Evolutionary conservation across 75 land plant species (phyloP).

Genomic region (Chamaecyparis obtusa): DNA sequence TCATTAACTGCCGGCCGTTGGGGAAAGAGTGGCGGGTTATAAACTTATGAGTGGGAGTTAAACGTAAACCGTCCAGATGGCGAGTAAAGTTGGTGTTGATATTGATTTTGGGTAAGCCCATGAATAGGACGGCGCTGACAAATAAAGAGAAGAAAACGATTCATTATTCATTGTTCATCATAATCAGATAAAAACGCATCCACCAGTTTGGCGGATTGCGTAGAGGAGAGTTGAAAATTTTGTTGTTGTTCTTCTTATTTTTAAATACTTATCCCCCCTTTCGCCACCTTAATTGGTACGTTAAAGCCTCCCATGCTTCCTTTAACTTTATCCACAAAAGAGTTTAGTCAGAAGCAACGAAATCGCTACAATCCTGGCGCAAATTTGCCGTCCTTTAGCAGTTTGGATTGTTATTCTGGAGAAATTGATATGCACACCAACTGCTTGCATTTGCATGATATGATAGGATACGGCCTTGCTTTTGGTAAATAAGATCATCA

Average conservation of each 20-base stretch:
- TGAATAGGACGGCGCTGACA: conserved; percentile 14
- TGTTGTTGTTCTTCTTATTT: background rate
- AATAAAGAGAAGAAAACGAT: background rate
- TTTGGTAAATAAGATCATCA: background rate
- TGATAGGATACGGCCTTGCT: background rate
- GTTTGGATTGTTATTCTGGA: conserved; percentile 14
- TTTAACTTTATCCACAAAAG: conserved; percentile 5
- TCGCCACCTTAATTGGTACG: conserved; percentile 10
- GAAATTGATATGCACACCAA: background rate
- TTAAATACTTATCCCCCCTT: background rate
- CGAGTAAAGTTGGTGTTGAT: no score
- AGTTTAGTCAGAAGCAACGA: conserved; percentile 13
- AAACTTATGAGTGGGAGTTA: no score
- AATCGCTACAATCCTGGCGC: conserved; percentile 14
- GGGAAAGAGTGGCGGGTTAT: no score
- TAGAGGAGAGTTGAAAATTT: background rate
- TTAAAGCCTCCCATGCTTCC: background rate
- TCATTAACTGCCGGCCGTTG: no score
- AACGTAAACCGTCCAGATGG: no score
- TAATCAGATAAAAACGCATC: conserved; percentile 5
- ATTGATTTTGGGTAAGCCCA: no score
- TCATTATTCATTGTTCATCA: background rate
- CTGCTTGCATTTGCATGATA: no score
- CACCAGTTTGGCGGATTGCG: conserved; percentile 6
- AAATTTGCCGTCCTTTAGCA: conserved; percentile 13